Evolutionary conservation across 208 protist genomes (phyloP).

Genomic region (Balamuthia mandrillaris): DNA sequence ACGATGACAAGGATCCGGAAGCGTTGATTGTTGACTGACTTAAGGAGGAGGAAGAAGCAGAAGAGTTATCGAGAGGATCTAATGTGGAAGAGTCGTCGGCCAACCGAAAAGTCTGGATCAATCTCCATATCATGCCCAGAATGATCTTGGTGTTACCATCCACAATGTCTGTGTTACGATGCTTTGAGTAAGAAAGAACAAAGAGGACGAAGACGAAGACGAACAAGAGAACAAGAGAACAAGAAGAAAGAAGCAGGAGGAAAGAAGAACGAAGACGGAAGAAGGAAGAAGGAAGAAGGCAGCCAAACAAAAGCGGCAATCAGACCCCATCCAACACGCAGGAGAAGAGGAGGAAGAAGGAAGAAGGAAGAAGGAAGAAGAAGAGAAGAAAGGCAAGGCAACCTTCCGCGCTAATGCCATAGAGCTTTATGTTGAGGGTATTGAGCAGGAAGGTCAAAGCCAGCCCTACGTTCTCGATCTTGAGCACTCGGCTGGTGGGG

Average conservation of each 20-base stretch:
- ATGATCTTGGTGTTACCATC: constrained; percentile 56
- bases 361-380: no score
- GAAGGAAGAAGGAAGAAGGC: no score
- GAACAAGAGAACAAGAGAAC: no score
- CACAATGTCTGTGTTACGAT: constrained; percentile 28
- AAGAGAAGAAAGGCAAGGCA: no score
- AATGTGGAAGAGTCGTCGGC: background rate
- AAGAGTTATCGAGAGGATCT: background rate
- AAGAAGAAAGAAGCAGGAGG: no score
- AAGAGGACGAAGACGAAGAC: no score
- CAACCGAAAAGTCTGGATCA: constrained; percentile 54
- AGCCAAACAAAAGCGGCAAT: no score
- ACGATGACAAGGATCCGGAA: no score
- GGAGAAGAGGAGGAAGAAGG: no score
- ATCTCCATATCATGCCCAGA: constrained; percentile 64
- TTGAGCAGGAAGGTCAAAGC: constrained; percentile 51
- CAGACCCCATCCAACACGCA: no score
- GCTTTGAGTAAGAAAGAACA: no score
- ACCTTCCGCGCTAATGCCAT: constrained; percentile 50
- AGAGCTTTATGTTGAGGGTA: constrained; percentile 41
- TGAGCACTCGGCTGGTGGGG: constrained; percentile 24
- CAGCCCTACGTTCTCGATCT: constrained; percentile 60
- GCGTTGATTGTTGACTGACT: background rate
- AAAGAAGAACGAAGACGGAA: no score
- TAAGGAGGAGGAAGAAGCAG: background rate